Conservation (phyloP, 352 stramenopile species). For the Pythium scleroteichum region DNA sequence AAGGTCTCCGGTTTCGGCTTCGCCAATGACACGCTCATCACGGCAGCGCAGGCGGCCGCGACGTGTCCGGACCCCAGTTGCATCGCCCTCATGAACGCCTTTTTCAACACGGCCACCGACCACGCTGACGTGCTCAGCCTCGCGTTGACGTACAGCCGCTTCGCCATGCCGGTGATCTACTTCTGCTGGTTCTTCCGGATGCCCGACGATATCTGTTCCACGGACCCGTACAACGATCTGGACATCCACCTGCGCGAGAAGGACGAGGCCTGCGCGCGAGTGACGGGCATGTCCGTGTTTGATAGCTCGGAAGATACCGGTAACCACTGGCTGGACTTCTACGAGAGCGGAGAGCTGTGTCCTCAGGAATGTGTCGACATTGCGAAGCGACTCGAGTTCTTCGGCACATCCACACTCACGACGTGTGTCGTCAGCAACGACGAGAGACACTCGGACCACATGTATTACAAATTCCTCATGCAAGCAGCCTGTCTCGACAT, state of each 20-base stretch:
- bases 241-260: background rate
- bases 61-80: slow-evolving; percentile 1
- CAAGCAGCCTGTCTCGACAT: too few relatives aligned
- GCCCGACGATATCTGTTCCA: background rate
- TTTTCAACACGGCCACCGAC: background rate
- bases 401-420: background rate
- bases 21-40: background rate
- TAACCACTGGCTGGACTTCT: background rate
- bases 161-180: background rate
- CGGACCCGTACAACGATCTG: background rate
- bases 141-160: background rate
- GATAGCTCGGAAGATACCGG: background rate
- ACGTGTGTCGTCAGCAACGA: background rate
- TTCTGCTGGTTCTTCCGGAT: slow-evolving; percentile 1
- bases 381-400: background rate
- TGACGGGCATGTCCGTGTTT: background rate
- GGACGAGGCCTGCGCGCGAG: background rate
- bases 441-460: too few relatives aligned
- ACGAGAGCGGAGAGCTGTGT: background rate
- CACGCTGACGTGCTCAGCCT: background rate
- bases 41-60: background rate
- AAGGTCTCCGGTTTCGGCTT: background rate
- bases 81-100: background rate
- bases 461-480: too few relatives aligned
- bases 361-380: background rate